Percentiles rank a stretch among this genome's conserved stretches.
These are phyloP conservation scores for Flammula alnicola DNA, from an alignment of 1,284 basidiomycete genomes.

Conservation along the genomic window DNA sequence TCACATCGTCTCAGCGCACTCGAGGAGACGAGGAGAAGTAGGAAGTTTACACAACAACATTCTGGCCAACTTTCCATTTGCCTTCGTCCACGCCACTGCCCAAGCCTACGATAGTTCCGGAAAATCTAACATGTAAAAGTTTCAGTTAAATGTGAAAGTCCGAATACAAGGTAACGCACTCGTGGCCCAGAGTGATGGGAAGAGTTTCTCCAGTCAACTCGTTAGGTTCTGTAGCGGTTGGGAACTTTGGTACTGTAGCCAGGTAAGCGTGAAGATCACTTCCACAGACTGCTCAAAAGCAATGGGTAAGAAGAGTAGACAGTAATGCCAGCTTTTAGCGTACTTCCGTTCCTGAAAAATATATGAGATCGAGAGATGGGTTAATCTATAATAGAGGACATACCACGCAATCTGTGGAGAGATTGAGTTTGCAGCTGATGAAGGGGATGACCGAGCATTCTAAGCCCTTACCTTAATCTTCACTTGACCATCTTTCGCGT, in stretches of 20 bases:
- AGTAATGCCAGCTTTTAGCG: conserved; percentile 5
- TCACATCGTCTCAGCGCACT: neutral
- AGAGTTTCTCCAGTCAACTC: conserved; percentile 33
- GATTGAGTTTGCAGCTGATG: too few relatives aligned
- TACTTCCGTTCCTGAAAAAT: conserved; percentile 33
- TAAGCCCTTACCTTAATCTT: conserved; percentile 35
- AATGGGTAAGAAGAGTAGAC: neutral
- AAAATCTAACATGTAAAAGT: conserved; percentile 25
- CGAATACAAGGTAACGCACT: conserved; percentile 25
- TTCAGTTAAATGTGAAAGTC: neutral
- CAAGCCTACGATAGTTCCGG: conserved; percentile 35
- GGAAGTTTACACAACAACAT: conserved; percentile 32
- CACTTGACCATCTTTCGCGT: conserved; percentile 30
- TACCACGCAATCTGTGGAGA: conserved; percentile 31
- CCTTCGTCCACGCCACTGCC: conserved; percentile 31
- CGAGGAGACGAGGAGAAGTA: neutral
- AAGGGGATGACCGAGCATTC: too few relatives aligned
- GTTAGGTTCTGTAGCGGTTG: conserved; percentile 27
- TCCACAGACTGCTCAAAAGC: conserved; percentile 31
- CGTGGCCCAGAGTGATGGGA: conserved; percentile 38
- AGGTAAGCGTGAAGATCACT: conserved; percentile 38
- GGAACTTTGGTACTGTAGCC: conserved; percentile 22
- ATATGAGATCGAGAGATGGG: neutral
- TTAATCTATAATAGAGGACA: neutral
- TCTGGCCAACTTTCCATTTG: conserved; percentile 33